Conservation (phyloP, 495 filamentous ascomycete genomes). For the Apodospora peruviana region DNA sequence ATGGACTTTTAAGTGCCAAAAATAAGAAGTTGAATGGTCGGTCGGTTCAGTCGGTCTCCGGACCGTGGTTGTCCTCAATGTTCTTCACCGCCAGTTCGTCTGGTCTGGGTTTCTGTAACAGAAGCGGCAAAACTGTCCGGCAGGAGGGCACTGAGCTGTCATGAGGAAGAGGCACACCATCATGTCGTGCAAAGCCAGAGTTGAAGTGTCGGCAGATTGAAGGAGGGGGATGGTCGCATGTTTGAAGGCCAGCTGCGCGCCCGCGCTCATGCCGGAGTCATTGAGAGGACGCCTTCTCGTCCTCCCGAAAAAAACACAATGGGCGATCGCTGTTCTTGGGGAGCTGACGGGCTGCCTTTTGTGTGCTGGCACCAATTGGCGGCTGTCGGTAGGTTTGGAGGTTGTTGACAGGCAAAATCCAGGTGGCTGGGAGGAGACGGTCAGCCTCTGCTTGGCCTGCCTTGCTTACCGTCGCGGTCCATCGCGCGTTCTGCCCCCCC, state of each 20-base stretch:
- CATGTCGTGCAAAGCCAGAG: conserved; percentile 16
- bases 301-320: too few species aligned
- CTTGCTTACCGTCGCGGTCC: not conserved
- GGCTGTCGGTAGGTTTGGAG: conserved; percentile 1
- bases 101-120: conserved; percentile 5
- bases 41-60: not conserved
- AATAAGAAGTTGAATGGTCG: not conserved
- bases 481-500: too few species aligned
- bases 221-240: conserved; percentile 21
- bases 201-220: conserved; percentile 5
- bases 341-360: not conserved
- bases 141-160: conserved; percentile 16
- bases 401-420: too few species aligned
- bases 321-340: not conserved
- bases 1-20: not conserved
- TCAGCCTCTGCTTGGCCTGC: not conserved
- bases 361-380: conserved; percentile 16
- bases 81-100: conserved; percentile 26
- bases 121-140: not conserved
- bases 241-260: conserved; percentile 16
- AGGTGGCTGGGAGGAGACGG: conserved; percentile 19
- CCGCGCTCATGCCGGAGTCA: too few species aligned
- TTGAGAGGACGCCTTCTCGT: too few species aligned
- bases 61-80: not conserved
- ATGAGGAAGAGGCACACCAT: conserved; percentile 5